Conservation (phyloP, 305 asterid species). For the Nicotiana rustica region DNA sequence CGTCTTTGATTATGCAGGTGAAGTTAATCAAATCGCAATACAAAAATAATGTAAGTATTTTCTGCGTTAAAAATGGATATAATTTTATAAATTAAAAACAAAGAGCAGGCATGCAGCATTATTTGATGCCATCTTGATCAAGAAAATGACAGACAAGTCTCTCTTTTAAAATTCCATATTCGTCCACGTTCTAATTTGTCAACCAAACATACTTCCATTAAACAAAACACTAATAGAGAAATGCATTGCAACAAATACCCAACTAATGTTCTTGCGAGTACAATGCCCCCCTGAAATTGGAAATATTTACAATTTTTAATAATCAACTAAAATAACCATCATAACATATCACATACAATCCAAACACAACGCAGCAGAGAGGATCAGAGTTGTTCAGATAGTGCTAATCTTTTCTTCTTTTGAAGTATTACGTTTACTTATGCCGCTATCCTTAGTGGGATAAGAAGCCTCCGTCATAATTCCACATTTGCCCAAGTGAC, state of each 20-base stretch:
- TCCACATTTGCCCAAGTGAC: slow-evolving; percentile 62
- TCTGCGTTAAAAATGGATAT: too few species aligned
- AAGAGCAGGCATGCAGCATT: background rate
- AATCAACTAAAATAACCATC: slow-evolving; percentile 11
- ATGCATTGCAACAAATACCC: slow-evolving; percentile 20
- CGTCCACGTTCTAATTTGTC: background rate
- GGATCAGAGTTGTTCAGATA: background rate
- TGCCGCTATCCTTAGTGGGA: slow-evolving; percentile 51
- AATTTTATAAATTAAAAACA: too few species aligned
- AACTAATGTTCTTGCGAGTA: background rate
- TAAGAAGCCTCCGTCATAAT: slow-evolving; percentile 63
- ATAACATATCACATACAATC: background rate
- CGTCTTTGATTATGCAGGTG: too few species aligned
- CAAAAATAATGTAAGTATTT: too few species aligned
- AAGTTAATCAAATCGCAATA: too few species aligned
- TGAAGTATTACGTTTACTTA: slow-evolving; percentile 15
- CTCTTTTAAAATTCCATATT: background rate
- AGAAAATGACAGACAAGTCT: background rate
- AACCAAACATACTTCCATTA: background rate
- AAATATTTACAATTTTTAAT: slow-evolving; percentile 21
- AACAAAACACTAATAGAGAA: background rate
- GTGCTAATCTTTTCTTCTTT: background rate
- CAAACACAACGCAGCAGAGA: background rate
- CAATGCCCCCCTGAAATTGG: background rate
- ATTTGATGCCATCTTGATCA: background rate